phyloP scores from a whole-genome alignment of 768 basidiomycete genomes.

The Tulasnella sp. region DNA sequence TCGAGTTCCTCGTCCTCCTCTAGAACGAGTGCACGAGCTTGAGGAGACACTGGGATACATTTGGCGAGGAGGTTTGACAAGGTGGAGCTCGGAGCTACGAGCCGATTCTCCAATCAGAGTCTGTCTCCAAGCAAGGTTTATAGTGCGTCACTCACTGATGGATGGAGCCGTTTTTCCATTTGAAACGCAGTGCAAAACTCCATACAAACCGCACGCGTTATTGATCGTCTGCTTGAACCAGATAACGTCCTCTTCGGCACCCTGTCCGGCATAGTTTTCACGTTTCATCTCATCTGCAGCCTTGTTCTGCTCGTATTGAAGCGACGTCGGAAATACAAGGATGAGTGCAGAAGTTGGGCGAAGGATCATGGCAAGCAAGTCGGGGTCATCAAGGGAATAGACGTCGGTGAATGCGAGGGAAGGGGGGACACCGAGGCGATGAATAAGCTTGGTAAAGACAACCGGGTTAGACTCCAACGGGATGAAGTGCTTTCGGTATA shows the following conservation, averaged over 20 bases:
- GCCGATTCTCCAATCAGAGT: too few species aligned
- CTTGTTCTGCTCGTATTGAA: background rate
- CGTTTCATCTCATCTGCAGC: background rate
- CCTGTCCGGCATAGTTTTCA: constrained; percentile 5
- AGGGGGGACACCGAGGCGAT: constrained; percentile 2
- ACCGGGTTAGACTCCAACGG: constrained; percentile 15
- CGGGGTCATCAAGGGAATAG: constrained; percentile 12
- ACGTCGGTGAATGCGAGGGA: constrained; percentile 6
- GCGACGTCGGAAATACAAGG: constrained; percentile 8
- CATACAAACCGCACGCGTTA: constrained; percentile 15
- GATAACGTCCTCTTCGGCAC: background rate
- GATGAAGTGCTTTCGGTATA: constrained; percentile 4
- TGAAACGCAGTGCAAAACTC: constrained; percentile 7
- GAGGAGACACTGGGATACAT: background rate
- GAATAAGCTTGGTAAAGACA: constrained; percentile 10
- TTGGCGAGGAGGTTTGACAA: background rate
- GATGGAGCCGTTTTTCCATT: constrained; percentile 2
- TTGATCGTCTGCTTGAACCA: constrained; percentile 13
- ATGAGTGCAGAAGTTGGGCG: constrained; percentile 5
- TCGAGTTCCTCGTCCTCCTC: constrained; percentile 9
- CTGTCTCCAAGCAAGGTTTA: too few species aligned
- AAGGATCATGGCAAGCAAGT: constrained; percentile 12
- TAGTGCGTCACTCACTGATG: background rate
- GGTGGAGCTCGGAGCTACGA: background rate
- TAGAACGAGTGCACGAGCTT: constrained; percentile 5